Percentiles rank a stretch among this genome's conserved stretches.
These are phyloP conservation scores for Stephanodiscus triporus DNA, from an alignment of 108 stramenopile genomes.

Conservation along the genomic window DNA sequence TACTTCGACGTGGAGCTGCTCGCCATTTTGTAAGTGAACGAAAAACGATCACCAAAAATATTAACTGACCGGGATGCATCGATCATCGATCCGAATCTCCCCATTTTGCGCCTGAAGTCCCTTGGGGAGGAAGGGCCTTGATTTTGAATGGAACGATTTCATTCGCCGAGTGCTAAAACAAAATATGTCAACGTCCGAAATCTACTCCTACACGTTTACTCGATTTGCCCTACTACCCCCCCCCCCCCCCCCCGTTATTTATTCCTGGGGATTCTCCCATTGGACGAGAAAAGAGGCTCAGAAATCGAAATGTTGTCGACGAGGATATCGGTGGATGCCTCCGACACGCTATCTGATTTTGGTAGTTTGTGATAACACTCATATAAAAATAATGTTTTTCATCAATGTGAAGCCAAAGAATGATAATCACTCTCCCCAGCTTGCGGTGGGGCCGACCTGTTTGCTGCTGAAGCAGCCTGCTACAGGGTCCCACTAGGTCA, in stretches of 20 bases:
- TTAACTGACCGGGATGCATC: background rate
- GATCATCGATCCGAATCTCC: background rate
- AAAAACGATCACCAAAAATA: too few species aligned
- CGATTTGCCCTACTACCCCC: background rate
- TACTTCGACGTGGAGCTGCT: conserved; percentile 96
- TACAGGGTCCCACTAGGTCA: too few species aligned
- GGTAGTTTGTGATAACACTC: background rate
- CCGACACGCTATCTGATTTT: conserved; percentile 17
- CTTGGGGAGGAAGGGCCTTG: too few species aligned
- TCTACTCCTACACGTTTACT: background rate
- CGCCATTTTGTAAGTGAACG: conserved; percentile 50
- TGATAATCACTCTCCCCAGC: too few species aligned
- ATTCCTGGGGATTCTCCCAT: background rate
- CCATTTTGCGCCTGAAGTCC: background rate
- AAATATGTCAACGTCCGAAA: background rate
- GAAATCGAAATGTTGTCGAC: conserved; percentile 3
- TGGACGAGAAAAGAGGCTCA: background rate
- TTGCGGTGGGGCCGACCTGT: too few species aligned
- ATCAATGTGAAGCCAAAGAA: background rate
- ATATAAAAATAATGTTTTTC: background rate
- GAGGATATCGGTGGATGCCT: background rate
- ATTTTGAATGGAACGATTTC: background rate
- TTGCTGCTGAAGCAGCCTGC: too few species aligned
- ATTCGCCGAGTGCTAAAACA: background rate
- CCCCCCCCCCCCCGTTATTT: background rate